phyloP scores from a whole-genome alignment of 345 rosid genomes.

The Noccaea caerulescens region DNA sequence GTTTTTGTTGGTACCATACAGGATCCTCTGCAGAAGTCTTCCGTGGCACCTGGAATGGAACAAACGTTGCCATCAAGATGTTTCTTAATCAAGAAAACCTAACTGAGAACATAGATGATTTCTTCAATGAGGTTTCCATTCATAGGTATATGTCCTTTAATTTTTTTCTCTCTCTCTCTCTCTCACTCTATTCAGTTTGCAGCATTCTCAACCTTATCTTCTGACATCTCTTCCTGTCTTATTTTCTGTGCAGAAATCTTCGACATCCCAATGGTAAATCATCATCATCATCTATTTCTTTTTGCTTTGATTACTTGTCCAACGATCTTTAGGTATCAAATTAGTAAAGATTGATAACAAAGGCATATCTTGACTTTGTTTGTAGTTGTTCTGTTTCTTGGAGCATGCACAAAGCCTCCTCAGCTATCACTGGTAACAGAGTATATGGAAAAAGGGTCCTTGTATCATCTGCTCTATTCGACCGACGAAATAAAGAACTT shows the following conservation, averaged over 20 bases:
- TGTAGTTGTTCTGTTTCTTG: conserved; percentile 88
- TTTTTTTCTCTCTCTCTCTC: not conserved
- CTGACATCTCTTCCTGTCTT: conserved; percentile 43
- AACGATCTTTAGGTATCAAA: not conserved
- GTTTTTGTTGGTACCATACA: conserved; percentile 30
- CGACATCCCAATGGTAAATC: conserved; percentile 89
- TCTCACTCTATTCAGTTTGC: not conserved
- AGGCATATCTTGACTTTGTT: conserved; percentile 22
- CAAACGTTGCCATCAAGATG: conserved; percentile 86
- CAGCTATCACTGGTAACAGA: conserved; percentile 82
- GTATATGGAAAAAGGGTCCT: conserved; percentile 80
- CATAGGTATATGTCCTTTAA: conserved; percentile 54
- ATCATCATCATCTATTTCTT: conserved; percentile 1
- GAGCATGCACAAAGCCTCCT: conserved; percentile 90
- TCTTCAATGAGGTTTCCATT: conserved; percentile 88
- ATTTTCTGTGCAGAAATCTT: conserved; percentile 64
- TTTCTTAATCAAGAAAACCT: conserved; percentile 73
- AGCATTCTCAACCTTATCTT: conserved; percentile 26
- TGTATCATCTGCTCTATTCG: conserved; percentile 66
- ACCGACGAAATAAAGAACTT: conserved; percentile 70
- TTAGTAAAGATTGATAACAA: conserved; percentile 10
- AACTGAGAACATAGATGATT: conserved; percentile 75
- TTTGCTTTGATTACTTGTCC: not conserved
- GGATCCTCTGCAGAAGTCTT: conserved; percentile 84
- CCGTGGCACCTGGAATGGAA: conserved; percentile 85